These are phyloP conservation scores for Calendula officinalis DNA, from an alignment of 129 eudicot genomes.

Conservation along the genomic window DNA sequence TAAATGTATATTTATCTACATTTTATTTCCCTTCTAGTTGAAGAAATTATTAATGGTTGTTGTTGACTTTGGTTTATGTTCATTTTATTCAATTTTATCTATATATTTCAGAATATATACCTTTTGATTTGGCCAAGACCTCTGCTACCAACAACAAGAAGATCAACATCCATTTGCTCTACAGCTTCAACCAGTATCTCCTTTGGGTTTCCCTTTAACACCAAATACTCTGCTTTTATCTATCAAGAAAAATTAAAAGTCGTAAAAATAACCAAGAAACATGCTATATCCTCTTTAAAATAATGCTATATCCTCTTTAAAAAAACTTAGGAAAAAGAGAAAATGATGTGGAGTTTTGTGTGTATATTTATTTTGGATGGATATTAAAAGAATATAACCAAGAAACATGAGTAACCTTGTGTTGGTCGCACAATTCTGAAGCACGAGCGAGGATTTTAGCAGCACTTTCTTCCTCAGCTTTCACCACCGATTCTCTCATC, in stretches of 20 bases:
- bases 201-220: constrained; percentile 46
- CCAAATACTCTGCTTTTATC: constrained; percentile 39
- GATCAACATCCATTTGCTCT: constrained; percentile 43
- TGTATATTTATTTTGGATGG: not conserved
- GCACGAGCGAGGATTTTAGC: constrained; percentile 56
- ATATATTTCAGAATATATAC: constrained; percentile 1
- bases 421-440: constrained; percentile 36
- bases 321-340: too few species aligned
- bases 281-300: too few species aligned
- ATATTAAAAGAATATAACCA: too few species aligned
- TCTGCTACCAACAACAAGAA: constrained; percentile 59
- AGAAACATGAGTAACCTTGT: constrained; percentile 20
- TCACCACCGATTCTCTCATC: constrained; percentile 50
- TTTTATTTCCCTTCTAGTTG: too few species aligned
- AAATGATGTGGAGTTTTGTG: too few species aligned
- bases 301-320: too few species aligned
- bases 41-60: too few species aligned
- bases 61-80: not conserved
- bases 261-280: too few species aligned
- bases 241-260: constrained; percentile 1
- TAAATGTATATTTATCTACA: too few species aligned
- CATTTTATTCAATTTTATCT: not conserved
- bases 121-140: constrained; percentile 57
- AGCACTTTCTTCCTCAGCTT: constrained; percentile 54
- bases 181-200: constrained; percentile 47